Base-by-base conservation (phyloP, 1,284 basidiomycete genomes). In the Cryptococcus amylolentus region DNA sequence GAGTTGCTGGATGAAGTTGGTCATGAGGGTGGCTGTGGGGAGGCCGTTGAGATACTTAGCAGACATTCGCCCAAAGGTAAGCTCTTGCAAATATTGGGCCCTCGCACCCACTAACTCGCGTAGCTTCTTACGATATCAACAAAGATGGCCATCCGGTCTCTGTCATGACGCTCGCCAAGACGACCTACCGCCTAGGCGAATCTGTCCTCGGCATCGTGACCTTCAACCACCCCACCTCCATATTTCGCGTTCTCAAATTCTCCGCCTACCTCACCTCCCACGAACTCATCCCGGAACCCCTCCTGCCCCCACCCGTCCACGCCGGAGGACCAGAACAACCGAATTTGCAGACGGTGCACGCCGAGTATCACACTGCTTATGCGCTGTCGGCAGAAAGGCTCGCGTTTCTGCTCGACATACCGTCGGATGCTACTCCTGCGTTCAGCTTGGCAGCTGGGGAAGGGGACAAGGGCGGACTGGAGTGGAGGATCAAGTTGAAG, bases 91-190 rank as follows among this genome's bases (percentile, higher is more conserved):
- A 12, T 16, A 27, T 27, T n/a, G 18, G 23, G 23, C 23, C 23
- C 23, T 23, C 16, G 35, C 27, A 23, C 44, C 27, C 18, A 55
- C 55, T 57, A 43, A 61, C 18, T 8, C 26, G 16, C 13, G 49
- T 61, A 93, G 91, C 87, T 37, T 92, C 91, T 0, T 95, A 90
- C 76, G 92, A 96, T 76, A 91, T 96, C 58, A 88, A 86, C 68
- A 93, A 95, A 78, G 89, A 93, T 49, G 90, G 88, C 0, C 83
- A 88, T 50, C 84, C 86, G 44, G 90, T 95, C 52, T 91, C 92
- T 1, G 86, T 89, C 28, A 77, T 96, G n/a, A 94, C 91, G 0
- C 88, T 96, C 61, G 84, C 88, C 42, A 96, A 95, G 78, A 86
- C 86, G 41, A 88, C 88, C 1, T 95, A 90, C 75, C 79, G 93